Base-by-base conservation (phyloP, 1,139 yeast genomes). In the Scheffersomyces quercinus region DNA sequence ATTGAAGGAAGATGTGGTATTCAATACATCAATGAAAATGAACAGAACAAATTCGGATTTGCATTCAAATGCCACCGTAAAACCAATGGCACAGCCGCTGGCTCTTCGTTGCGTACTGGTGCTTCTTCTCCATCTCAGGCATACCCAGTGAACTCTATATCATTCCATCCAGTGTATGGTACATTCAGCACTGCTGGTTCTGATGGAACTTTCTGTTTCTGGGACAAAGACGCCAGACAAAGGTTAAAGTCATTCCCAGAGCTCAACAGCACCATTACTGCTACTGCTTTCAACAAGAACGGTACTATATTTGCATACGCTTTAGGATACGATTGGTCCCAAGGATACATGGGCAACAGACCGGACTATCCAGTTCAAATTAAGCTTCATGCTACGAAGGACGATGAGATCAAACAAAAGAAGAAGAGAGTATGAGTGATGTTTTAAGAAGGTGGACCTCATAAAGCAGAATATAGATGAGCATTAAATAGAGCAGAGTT, bases 1-100 rank as follows among this genome's bases (percentile, higher is more conserved):
- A 82, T 93, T 41, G 99, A 93, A 68, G 99, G 99, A 24, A 77
- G 99, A 54, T 90, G 98, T 67, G 96, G 96, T n/a, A 85, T 95
- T 56, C 96, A 90, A 59, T 93, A 91, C 64, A 82, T 93, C 43
- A 96, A 88, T 54, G 97, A 89, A 35, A 76, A 76, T 40, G 88
- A 85, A 57, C 95, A 88, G 58, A 75, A 77, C 44, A 78, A 81
- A 56, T 65, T 67, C 38, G 95, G 93, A 3, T 95, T 93, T 62
- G 85, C 97, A 4, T 95, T 93, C 77, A 88, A 90, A 63, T 95
- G 99, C 65, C 99, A 93, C 62, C 82, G 99, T 51, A 83, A 79
- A 51, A 73, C 64, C 68, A 65, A 63, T 4, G 46, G 48, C 11
- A 53, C 59, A 24, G 50, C 61, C 28, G 77, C 67, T 56, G 68